These are phyloP conservation scores for Aspergillus conjunctus DNA, from an alignment of 495 filamentous ascomycete species.

Conservation along the genomic window DNA sequence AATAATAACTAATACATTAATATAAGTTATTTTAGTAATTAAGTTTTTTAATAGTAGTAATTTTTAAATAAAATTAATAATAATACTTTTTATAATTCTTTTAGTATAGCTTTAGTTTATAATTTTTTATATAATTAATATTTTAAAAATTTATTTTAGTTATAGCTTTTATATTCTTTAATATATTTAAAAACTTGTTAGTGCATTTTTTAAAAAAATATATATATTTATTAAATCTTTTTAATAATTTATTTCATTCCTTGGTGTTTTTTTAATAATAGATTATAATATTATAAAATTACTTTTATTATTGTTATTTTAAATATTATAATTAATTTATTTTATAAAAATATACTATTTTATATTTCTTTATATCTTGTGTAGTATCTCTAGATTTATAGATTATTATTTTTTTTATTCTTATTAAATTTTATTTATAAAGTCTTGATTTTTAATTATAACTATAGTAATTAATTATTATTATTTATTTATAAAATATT, in stretches of 20 bases:
- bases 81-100: conserved; percentile 1
- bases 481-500: background rate
- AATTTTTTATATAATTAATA: background rate
- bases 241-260: background rate
- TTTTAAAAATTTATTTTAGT: too few species aligned
- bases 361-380: background rate
- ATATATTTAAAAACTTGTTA: background rate
- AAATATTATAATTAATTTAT: background rate
- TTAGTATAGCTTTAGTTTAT: background rate
- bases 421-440: background rate
- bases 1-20: background rate
- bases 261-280: conserved; percentile 9
- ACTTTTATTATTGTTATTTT: too few species aligned
- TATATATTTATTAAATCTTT: background rate
- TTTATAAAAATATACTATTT: background rate
- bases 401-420: background rate
- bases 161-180: too few species aligned
- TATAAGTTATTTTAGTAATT: background rate
- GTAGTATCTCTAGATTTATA: background rate
- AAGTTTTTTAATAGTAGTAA: background rate
- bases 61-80: conserved; percentile 1
- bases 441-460: too few species aligned
- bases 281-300: background rate
- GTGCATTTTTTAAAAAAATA: background rate
- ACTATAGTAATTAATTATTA: too few species aligned